These are phyloP conservation scores for Psidium friedrichsthalianum DNA, from an alignment of 345 rosid species.

Conservation along the genomic window DNA sequence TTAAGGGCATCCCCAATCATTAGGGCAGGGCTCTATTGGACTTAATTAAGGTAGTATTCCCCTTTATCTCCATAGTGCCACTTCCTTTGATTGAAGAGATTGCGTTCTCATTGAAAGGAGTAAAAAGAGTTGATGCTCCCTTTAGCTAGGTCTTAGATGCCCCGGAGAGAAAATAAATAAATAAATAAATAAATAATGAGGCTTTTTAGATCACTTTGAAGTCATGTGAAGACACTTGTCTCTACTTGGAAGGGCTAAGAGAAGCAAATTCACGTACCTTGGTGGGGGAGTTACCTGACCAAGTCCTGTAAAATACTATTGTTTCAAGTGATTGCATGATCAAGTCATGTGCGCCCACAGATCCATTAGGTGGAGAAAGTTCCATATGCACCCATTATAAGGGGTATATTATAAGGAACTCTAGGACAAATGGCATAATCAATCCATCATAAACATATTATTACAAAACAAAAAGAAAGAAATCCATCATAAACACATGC, in stretches of 20 bases:
- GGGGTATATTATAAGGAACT: too few species aligned
- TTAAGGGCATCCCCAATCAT: neutral
- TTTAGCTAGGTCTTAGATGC: neutral
- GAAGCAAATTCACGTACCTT: neutral
- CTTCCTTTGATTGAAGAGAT: neutral
- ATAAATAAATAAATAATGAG: neutral
- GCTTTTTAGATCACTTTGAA: neutral
- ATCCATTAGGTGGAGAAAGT: neutral
- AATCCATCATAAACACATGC: neutral
- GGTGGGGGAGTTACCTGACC: neutral
- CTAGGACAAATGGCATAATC: neutral
- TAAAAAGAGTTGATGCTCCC: neutral
- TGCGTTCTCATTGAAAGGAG: neutral
- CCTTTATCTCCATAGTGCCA: neutral
- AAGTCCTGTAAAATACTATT: neutral
- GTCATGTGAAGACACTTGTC: neutral
- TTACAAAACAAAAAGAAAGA: too few species aligned
- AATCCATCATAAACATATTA: neutral
- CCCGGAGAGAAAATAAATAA: neutral
- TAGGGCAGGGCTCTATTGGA: neutral
- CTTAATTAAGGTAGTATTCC: neutral
- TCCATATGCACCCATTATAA: neutral
- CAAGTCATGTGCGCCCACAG: neutral
- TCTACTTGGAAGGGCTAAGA: neutral
- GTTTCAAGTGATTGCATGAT: neutral